Evolutionary conservation across 1,284 basidiomycete genomes (phyloP).

Genomic region (Ustilago tritici): DNA sequence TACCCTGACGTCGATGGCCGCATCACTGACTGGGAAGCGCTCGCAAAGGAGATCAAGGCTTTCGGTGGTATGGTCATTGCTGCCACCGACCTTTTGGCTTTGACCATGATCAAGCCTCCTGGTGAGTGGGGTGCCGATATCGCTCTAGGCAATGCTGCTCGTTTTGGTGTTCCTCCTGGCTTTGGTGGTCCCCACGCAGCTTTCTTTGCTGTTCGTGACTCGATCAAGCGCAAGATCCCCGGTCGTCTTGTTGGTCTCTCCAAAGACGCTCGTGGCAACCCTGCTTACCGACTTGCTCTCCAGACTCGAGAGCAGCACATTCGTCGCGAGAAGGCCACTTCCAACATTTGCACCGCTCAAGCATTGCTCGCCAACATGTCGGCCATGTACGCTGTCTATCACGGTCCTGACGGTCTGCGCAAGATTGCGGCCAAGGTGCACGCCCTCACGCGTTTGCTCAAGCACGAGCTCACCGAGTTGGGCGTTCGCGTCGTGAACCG

Average conservation of each 20-base stretch:
- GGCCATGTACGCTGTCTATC: slow-evolving; percentile 80
- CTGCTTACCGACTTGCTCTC: slow-evolving; percentile 90
- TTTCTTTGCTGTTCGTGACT: slow-evolving; percentile 94
- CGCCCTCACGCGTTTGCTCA: slow-evolving; percentile 85
- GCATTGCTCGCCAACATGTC: slow-evolving; percentile 68
- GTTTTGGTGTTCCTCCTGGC: slow-evolving; percentile 79
- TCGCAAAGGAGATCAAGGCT: slow-evolving; percentile 81
- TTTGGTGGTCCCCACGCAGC: slow-evolving; percentile 76
- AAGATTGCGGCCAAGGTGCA: slow-evolving; percentile 92
- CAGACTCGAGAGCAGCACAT: slow-evolving; percentile 74
- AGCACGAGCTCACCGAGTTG: slow-evolving; percentile 77
- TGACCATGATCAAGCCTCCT: slow-evolving; percentile 93
- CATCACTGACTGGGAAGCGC: slow-evolving; percentile 80
- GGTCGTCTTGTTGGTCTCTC: slow-evolving; percentile 92
- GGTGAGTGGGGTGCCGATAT: slow-evolving; percentile 99
- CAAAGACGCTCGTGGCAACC: slow-evolving; percentile 84
- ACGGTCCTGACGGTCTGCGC: slow-evolving; percentile 87
- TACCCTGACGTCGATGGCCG: slow-evolving; percentile 87
- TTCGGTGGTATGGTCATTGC: slow-evolving; percentile 83
- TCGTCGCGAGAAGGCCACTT: slow-evolving; percentile 68
- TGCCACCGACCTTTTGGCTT: slow-evolving; percentile 90
- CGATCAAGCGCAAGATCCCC: slow-evolving; percentile 95
- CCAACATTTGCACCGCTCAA: slow-evolving; percentile 69
- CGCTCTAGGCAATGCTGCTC: slow-evolving; percentile 91
- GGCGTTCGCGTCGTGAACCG: slow-evolving; percentile 77